Percentiles rank a stretch among this genome's conserved stretches.
Evolutionary conservation across 371 early-diverging fungal species (phyloP).

Genomic region (Actinomucor elegans): DNA sequence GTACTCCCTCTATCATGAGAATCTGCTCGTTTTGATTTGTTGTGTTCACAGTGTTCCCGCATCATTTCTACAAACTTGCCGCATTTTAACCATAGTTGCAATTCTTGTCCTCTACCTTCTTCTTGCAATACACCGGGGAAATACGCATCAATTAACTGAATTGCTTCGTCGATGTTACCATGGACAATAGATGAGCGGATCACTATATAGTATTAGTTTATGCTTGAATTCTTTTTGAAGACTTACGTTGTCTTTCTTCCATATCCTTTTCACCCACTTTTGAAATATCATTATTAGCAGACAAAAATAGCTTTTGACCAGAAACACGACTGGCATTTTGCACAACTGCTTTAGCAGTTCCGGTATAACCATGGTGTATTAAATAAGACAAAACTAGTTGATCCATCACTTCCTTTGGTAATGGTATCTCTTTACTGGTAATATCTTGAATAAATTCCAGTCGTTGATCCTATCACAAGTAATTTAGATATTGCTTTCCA

Average conservation of each 20-base stretch:
- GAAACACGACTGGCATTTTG: slow-evolving; percentile 14
- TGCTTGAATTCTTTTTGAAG: too few species aligned
- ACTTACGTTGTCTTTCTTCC: slow-evolving; percentile 32
- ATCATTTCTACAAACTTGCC: slow-evolving; percentile 88
- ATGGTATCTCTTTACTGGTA: not conserved
- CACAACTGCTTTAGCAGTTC: slow-evolving; percentile 66
- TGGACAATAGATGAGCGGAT: slow-evolving; percentile 65
- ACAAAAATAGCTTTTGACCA: slow-evolving; percentile 7
- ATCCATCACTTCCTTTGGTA: slow-evolving; percentile 33
- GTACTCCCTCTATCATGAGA: not conserved
- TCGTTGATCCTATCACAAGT: not conserved
- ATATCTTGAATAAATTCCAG: slow-evolving; percentile 5
- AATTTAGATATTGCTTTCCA: not conserved
- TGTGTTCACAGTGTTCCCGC: slow-evolving; percentile 27
- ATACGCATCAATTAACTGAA: slow-evolving; percentile 55
- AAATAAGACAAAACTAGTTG: slow-evolving; percentile 74
- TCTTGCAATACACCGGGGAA: slow-evolving; percentile 65
- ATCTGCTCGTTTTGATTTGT: slow-evolving; percentile 22
- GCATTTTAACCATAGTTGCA: slow-evolving; percentile 74
- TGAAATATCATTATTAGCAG: slow-evolving; percentile 7
- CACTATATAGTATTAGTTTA: too few species aligned
- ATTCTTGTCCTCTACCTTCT: slow-evolving; percentile 46
- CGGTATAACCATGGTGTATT: slow-evolving; percentile 75
- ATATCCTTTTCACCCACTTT: slow-evolving; percentile 26
- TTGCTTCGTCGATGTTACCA: slow-evolving; percentile 77